Percentiles rank a stretch among this genome's conserved stretches.
Evolutionary conservation across 768 basidiomycete genomes (phyloP).

Genomic region (Suillus decipiens): DNA sequence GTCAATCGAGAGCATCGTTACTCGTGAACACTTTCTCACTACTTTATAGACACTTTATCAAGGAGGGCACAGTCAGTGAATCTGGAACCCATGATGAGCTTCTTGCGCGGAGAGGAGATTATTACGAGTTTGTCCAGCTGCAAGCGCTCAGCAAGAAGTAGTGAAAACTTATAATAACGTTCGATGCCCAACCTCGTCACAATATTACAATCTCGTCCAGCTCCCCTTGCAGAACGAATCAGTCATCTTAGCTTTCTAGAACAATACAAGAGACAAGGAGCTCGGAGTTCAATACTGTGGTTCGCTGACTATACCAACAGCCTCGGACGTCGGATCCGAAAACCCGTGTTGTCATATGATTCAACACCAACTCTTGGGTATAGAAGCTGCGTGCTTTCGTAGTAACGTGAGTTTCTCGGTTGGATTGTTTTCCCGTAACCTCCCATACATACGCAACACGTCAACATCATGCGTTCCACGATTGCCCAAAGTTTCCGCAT

Average conservation of each 20-base stretch:
- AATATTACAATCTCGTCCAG: background rate
- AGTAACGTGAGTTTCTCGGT: no score
- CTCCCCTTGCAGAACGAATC: background rate
- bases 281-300: background rate
- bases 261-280: background rate
- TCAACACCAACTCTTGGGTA: background rate
- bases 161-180: background rate
- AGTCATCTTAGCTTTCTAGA: background rate
- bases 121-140: conserved; percentile 87
- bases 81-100: conserved; percentile 88
- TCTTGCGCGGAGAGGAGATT: conserved; percentile 60
- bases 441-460: no score
- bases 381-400: background rate
- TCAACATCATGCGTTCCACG: no score
- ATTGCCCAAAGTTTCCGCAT: no score
- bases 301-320: background rate
- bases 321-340: background rate
- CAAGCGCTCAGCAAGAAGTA: conserved; percentile 62
- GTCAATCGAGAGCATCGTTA: conserved; percentile 20
- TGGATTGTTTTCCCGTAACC: no score
- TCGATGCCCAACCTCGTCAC: background rate
- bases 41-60: conserved; percentile 75
- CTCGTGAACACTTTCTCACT: background rate
- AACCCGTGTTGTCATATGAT: background rate
- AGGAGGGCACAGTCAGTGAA: conserved; percentile 84